A percentile compares a stretch with the other conserved stretches of the same genome.
These are phyloP conservation scores for Trametes punicea DNA, from an alignment of 768 basidiomycete species.

Conservation along the genomic window DNA sequence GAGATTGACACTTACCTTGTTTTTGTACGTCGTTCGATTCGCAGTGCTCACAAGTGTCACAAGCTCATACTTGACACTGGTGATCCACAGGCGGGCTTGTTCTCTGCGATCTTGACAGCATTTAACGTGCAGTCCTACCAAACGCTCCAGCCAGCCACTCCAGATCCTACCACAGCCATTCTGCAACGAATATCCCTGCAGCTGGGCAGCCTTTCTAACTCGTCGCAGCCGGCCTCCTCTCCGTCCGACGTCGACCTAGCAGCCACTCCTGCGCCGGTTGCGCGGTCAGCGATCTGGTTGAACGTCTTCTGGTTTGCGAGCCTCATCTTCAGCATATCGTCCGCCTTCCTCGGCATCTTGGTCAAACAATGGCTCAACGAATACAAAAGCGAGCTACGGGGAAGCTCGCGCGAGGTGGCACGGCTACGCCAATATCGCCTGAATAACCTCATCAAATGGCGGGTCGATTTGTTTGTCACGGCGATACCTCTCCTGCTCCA, in stretches of 20 bases:
- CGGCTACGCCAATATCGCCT: slow-evolving; percentile 41
- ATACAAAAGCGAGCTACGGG: slow-evolving; percentile 32
- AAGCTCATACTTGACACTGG: too few relatives aligned
- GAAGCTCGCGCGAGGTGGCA: slow-evolving; percentile 33
- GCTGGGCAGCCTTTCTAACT: too few relatives aligned
- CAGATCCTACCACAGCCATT: slow-evolving; percentile 7
- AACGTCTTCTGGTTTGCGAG: slow-evolving; percentile 43
- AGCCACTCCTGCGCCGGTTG: slow-evolving; percentile 16
- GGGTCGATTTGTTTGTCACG: slow-evolving; percentile 38
- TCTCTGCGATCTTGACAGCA: slow-evolving; percentile 30
- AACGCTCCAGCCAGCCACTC: slow-evolving; percentile 21
- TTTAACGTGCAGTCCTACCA: slow-evolving; percentile 29
- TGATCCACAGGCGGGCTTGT: slow-evolving; percentile 29
- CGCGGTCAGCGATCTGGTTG: slow-evolving; percentile 33
- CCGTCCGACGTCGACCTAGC: neutral
- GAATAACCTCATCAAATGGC: slow-evolving; percentile 37
- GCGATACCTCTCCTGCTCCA: slow-evolving; percentile 46
- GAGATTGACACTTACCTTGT: neutral
- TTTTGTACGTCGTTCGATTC: neutral
- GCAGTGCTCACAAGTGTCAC: too few relatives aligned
- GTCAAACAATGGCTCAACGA: slow-evolving; percentile 47
- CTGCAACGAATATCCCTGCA: neutral
- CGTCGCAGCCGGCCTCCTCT: too few relatives aligned
- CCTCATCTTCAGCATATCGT: slow-evolving; percentile 37
- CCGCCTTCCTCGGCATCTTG: slow-evolving; percentile 43